These are phyloP conservation scores for Hirschioporus abietinus DNA, from an alignment of 768 basidiomycete genomes.

Conservation along the genomic window DNA sequence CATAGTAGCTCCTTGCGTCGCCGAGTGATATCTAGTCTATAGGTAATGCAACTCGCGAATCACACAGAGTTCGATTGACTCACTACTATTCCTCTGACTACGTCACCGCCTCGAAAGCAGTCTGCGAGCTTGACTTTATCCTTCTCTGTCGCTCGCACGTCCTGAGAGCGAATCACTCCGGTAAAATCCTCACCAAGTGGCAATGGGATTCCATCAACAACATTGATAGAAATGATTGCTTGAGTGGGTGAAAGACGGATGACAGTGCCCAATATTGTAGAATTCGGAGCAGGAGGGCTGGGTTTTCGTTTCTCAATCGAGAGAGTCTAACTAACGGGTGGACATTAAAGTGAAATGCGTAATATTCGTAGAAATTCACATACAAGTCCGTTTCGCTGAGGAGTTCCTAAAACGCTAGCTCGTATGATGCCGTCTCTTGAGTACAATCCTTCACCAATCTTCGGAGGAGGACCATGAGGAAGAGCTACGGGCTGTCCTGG, in stretches of 20 bases:
- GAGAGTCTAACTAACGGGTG: constrained; percentile 39
- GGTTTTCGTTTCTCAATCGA: constrained; percentile 63
- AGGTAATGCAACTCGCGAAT: neutral
- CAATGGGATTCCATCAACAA: constrained; percentile 82
- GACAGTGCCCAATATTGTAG: constrained; percentile 77
- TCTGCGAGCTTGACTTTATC: constrained; percentile 86
- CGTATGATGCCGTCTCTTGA: constrained; percentile 54
- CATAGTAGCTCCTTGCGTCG: constrained; percentile 87
- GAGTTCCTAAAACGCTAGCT: constrained; percentile 66
- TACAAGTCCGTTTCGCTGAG: constrained; percentile 60
- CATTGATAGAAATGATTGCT: constrained; percentile 76
- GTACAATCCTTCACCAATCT: constrained; percentile 65
- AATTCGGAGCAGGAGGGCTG: constrained; percentile 67
- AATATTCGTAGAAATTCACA: constrained; percentile 34
- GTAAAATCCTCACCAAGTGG: constrained; percentile 83
- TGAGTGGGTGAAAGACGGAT: constrained; percentile 80
- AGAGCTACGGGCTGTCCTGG: constrained; percentile 75
- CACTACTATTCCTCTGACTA: constrained; percentile 83
- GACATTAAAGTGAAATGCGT: constrained; percentile 8
- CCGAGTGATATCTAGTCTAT: constrained; percentile 75
- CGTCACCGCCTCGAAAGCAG: constrained; percentile 89
- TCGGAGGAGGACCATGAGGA: constrained; percentile 48
- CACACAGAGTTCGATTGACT: constrained; percentile 24
- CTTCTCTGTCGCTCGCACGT: constrained; percentile 86
- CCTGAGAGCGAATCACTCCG: constrained; percentile 83